Base-by-base conservation (phyloP, 2,329 filamentous ascomycete species). In the Cladosporium oxysporum region DNA sequence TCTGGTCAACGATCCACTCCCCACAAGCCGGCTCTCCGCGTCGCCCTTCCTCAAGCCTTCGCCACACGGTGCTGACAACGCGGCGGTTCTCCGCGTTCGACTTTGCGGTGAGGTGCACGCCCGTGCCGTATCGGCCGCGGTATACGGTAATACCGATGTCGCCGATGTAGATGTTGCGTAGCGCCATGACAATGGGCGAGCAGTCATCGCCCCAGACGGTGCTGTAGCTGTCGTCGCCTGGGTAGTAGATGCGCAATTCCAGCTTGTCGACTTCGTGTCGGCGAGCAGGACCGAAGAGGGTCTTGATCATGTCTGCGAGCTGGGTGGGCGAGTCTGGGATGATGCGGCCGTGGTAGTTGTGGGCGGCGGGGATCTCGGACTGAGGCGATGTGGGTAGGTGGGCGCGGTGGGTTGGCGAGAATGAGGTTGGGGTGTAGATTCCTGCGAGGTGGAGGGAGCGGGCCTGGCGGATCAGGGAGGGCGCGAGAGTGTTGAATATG, bases 361-460 rank as follows among this genome's bases (percentile, higher is more conserved):
- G 65, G 35, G 41, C 55, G 1, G 29, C 33, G n/a, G 55, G 55
- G 29, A 65, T 21, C 21, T 18, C 31, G 21, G 49, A 31, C 8
- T 58, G 44, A 11, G 50, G 26, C 18, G 63, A 66, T 60, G 74
- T 75, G 16, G 62, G 62, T 16, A 65, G 41, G 44, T 65, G 29
- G 66, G 76, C 73, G 18, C 75, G 76, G 29, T 66, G 68, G 6
- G 67, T 28, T 11, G 70, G 65, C 37, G 37, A 67, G 67, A 66
- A 73, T 21, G 62, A 59, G 11, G 60, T 66, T 23, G 72, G 68
- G 10, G 66, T 70, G 68, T 79, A 81, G 62, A 75, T 73, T 35
- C 80, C 80, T 14, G 77, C 77, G 12, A 82, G 73, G 67, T 80
- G 78, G 12, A 82, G 71, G 64, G 74, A 77, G 41, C 74, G 74